Evolutionary conservation across 2,329 filamentous ascomycete genomes (phyloP).

Genomic region (Colletotrichum eleusines): DNA sequence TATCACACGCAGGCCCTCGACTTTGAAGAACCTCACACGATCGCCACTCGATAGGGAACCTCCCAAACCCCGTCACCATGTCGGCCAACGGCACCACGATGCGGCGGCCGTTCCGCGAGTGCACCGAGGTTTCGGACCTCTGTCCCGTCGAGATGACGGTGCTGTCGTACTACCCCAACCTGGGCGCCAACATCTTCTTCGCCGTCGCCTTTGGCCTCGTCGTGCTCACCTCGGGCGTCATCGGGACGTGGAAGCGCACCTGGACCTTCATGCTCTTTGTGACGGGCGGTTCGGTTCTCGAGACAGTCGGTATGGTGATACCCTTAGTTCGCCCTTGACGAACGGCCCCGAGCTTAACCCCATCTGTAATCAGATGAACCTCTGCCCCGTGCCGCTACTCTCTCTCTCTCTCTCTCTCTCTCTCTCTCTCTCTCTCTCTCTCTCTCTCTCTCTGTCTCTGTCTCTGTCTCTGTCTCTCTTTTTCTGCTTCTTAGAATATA

Average conservation of each 20-base stretch:
- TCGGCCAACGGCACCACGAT: constrained; percentile 32
- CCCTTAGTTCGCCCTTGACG: constrained; percentile 1
- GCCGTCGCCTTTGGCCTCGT: constrained; percentile 61
- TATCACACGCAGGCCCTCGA: not conserved
- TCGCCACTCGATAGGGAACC: not conserved
- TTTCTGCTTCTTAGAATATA: too few species aligned
- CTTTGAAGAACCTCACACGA: not conserved
- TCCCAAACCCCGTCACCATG: constrained; percentile 5
- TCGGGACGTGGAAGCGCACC: constrained; percentile 64
- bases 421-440: too few species aligned
- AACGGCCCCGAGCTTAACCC: not conserved
- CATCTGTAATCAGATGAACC: constrained; percentile 10
- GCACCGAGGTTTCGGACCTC: constrained; percentile 53
- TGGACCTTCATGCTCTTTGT: constrained; percentile 67
- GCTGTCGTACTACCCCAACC: constrained; percentile 68
- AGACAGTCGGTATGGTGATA: constrained; percentile 59
- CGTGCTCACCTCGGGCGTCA: constrained; percentile 54
- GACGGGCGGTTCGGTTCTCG: constrained; percentile 62
- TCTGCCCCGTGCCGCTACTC: not conserved
- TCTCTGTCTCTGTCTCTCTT: too few species aligned
- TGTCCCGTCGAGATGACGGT: constrained; percentile 67
- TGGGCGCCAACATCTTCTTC: constrained; percentile 68
- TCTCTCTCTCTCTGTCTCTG: not conserved
- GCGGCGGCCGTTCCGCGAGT: constrained; percentile 45
- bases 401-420: not conserved